phyloP scores from a whole-genome alignment of 176 grass and related monocot genomes.

The Lolium perenne region DNA sequence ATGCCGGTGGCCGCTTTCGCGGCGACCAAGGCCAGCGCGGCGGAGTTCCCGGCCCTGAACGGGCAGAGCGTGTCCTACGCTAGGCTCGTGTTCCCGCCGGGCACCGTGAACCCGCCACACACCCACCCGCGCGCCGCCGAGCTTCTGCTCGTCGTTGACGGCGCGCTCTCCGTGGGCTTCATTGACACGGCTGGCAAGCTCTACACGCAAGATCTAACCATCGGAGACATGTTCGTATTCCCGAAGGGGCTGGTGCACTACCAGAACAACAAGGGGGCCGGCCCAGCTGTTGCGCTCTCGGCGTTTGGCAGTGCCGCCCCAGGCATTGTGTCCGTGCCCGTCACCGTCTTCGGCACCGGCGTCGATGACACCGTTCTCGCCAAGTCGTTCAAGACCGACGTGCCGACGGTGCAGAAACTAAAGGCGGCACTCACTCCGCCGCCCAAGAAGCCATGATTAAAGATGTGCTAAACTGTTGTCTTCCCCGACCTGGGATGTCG shows the following conservation, averaged over 20 bases:
- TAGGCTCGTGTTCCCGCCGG: constrained; percentile 28
- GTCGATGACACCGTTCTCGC: constrained; percentile 27
- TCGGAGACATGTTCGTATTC: constrained; percentile 58
- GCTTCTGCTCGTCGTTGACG: constrained; percentile 51
- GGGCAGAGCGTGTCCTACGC: constrained; percentile 53
- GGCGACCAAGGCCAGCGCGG: neutral
- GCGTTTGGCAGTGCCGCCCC: constrained; percentile 35
- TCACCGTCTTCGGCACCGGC: constrained; percentile 44
- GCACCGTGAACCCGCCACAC: constrained; percentile 46
- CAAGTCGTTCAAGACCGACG: constrained; percentile 49
- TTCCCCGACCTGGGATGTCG: too few species aligned
- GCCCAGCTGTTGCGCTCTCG: constrained; percentile 23
- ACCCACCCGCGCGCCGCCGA: constrained; percentile 59
- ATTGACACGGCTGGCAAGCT: constrained; percentile 45
- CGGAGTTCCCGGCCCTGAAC: constrained; percentile 48
- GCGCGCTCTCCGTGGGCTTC: constrained; percentile 56
- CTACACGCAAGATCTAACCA: constrained; percentile 30
- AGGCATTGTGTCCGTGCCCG: constrained; percentile 3
- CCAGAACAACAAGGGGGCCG: constrained; percentile 30
- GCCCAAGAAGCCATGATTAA: constrained; percentile 5
- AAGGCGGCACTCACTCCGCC: neutral
- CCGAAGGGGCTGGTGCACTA: constrained; percentile 60
- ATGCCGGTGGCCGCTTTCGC: neutral
- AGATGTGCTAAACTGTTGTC: too few species aligned
- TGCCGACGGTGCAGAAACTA: constrained; percentile 32